Percentiles rank a stretch among this genome's conserved stretches.
Conservation (phyloP, 2,329 filamentous ascomycete species). For the Cryphonectria naterciae region DNA sequence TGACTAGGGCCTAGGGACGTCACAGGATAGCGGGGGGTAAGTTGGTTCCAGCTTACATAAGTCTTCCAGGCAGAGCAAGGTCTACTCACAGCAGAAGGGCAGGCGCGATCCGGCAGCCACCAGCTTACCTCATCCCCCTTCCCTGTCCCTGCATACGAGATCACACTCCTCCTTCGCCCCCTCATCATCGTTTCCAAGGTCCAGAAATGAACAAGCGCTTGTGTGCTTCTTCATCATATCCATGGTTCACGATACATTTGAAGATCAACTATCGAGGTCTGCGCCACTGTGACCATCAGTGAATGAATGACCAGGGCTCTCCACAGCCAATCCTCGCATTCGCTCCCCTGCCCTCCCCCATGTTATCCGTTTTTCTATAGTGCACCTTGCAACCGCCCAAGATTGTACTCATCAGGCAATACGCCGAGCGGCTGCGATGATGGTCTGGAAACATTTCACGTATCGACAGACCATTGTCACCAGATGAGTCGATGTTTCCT, state of each 20-base stretch:
- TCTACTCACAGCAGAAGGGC: not conserved
- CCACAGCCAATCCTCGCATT: conserved; percentile 1
- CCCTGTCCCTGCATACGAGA: not conserved
- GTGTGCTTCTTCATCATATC: not conserved
- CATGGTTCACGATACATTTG: not conserved
- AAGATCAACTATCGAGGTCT: conserved; percentile 1
- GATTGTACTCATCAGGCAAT: conserved; percentile 7
- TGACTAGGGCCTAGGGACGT: conserved; percentile 7
- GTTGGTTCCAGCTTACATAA: conserved; percentile 5
- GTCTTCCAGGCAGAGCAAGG: not conserved
- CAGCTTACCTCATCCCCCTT: not conserved
- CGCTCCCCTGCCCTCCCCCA: not conserved
- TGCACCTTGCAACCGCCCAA: conserved; percentile 20
- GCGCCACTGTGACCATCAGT: not conserved
- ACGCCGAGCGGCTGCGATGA: conserved; percentile 10
- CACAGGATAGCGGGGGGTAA: conserved; percentile 6
- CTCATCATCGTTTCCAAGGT: not conserved
- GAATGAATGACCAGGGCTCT: not conserved
- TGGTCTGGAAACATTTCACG: conserved; percentile 1
- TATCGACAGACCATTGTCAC: conserved; percentile 1
- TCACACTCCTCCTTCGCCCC: too few relatives aligned
- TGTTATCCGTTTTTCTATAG: conserved; percentile 2
- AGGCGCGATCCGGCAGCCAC: not conserved
- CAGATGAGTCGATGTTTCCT: conserved; percentile 1
- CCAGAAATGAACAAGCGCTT: not conserved